Base-by-base conservation (phyloP, 306 rosid genomes). In the Psophocarpus tetragonolobus region DNA sequence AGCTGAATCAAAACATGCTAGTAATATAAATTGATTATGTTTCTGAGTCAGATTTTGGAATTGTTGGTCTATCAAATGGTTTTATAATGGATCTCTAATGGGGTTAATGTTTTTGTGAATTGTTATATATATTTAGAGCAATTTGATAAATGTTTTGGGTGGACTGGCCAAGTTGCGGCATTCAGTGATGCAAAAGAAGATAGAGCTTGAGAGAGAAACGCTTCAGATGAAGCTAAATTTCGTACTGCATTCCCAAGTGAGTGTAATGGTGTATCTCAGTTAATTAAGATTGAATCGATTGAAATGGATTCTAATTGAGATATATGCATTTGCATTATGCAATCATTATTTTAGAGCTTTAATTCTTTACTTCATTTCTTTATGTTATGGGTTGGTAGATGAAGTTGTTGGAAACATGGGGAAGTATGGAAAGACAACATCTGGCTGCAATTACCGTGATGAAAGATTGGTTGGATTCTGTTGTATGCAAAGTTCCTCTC, bases 171-270 rank as follows among this genome's bases (percentile, higher is more conserved):
- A 84, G 74, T 54, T 89, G 85, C 87, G 27, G 23, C 76, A 17
- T 8, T 84, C 91, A 0, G 93, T 91, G 69, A 30, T 74, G 63
- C 87, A 82, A 3, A 91, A 88, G 81, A 93, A 83, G 73, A 45
- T 93, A 63, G 86, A 83, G 64, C 64, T 89, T 3, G 81, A 85
- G 80, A 93, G 82, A 72, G 93, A 87, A 67, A 88, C 71, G 76
- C 90, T 89, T 41, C 79, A 83, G 68, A 84, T 85, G 87, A 93
- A 91, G 84, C 85, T 89, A 21, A 78, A 77, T 77, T 81, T 50
- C 21, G 74, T 89, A 38, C 76, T 93, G 56, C 60, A 78, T 69
- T 93, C 93, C 67, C 97, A 93, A 73, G 98, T 93, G 15, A 85
- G 89, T 42, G 21, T 26, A 10, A 24, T 38, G 39, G 30, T 65